A percentile compares a stretch with the other conserved stretches of the same genome.
Evolutionary conservation across 306 rosid species (phyloP).

Genomic region (Parietaria judaica): DNA sequence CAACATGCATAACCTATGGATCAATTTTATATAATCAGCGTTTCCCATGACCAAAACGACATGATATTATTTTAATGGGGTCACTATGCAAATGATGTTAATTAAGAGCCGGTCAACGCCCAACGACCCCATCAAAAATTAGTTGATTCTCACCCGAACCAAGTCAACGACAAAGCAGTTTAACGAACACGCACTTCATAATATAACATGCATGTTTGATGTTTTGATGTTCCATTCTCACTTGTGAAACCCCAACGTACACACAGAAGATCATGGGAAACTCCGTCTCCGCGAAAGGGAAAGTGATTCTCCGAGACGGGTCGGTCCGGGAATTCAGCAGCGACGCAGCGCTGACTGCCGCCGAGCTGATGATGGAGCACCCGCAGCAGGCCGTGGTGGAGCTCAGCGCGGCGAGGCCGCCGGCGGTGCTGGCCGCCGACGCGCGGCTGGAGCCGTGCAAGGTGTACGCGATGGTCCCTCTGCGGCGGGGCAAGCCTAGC

Average conservation of each 20-base stretch:
- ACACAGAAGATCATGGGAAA: conserved; percentile 48
- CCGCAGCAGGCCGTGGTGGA: conserved; percentile 87
- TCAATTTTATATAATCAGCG: background rate
- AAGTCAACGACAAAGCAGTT: conserved; percentile 53
- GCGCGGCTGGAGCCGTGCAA: conserved; percentile 41
- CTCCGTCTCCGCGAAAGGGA: conserved; percentile 33
- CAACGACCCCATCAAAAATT: conserved; percentile 28
- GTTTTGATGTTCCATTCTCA: background rate
- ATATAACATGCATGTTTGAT: background rate
- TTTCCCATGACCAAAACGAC: background rate
- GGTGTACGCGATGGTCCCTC: conserved; percentile 62
- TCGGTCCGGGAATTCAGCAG: conserved; percentile 42
- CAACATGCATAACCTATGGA: background rate
- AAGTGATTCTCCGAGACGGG: conserved; percentile 55
- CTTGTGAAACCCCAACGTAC: background rate
- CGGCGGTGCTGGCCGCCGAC: conserved; percentile 54
- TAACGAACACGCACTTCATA: conserved; percentile 41
- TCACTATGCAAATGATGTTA: background rate
- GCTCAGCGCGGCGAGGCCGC: conserved; percentile 32
- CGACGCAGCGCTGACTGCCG: conserved; percentile 44
- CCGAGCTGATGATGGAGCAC: conserved; percentile 82
- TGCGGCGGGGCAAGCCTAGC: conserved; percentile 57
- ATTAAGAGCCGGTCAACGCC: conserved; percentile 14
- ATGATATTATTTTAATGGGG: background rate
- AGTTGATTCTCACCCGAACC: conserved; percentile 20